Conservation (phyloP, 305 asterid genomes). For the Fraxinus velutina region DNA sequence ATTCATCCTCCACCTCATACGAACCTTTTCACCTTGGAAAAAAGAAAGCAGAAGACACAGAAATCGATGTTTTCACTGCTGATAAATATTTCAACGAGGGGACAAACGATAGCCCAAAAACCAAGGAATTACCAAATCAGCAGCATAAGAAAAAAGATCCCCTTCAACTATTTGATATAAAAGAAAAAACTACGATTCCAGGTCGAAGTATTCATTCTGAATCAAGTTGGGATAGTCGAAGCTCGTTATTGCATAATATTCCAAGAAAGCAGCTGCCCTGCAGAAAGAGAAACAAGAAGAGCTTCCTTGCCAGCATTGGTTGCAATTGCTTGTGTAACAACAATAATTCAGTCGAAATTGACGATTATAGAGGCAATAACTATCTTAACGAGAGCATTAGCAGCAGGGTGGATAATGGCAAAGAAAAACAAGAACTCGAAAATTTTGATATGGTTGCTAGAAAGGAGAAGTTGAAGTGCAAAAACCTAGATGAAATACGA, state of each 20-base stretch:
- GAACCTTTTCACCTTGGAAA: constrained; percentile 23
- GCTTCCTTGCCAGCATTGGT: constrained; percentile 55
- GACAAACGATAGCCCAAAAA: not conserved
- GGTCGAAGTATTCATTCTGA: constrained; percentile 57
- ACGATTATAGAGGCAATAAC: constrained; percentile 15
- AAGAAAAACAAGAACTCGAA: constrained; percentile 20
- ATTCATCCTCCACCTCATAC: constrained; percentile 19
- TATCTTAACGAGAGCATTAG: constrained; percentile 16
- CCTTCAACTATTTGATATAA: constrained; percentile 22
- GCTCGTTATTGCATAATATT: constrained; percentile 34
- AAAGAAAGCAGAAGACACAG: constrained; percentile 27
- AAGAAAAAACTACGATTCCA: constrained; percentile 25
- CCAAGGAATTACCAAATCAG: constrained; percentile 10
- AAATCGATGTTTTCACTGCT: constrained; percentile 50
- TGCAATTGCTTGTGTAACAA: constrained; percentile 60
- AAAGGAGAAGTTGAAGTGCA: constrained; percentile 21
- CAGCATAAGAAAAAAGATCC: constrained; percentile 34
- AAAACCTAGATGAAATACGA: constrained; percentile 28
- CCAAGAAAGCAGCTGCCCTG: constrained; percentile 36
- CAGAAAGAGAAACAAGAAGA: constrained; percentile 36
- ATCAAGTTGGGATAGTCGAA: constrained; percentile 67
- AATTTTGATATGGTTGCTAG: constrained; percentile 4
- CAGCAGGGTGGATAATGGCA: constrained; percentile 19
- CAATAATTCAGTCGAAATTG: constrained; percentile 48
- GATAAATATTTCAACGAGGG: constrained; percentile 42